Conservation (phyloP, 495 filamentous ascomycete species). For the Lepraria neglecta region DNA sequence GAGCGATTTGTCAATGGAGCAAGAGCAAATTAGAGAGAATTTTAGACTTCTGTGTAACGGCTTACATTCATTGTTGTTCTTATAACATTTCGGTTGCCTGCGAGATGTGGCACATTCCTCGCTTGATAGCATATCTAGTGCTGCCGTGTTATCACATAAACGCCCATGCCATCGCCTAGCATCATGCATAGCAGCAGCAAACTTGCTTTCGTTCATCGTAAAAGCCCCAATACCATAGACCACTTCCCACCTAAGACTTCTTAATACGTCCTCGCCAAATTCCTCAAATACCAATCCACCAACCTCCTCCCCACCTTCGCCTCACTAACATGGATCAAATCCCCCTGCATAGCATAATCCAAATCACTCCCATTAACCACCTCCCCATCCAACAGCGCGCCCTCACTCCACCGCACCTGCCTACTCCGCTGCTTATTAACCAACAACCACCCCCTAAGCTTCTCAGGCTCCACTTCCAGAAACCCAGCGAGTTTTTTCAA, state of each 20-base stretch:
- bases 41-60: not conserved
- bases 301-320: conserved; percentile 94
- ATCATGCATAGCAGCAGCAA: not conserved
- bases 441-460: conserved; percentile 79
- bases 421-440: conserved; percentile 98
- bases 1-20: too few species aligned
- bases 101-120: not conserved
- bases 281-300: conserved; percentile 98
- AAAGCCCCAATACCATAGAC: too few species aligned
- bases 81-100: not conserved
- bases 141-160: not conserved
- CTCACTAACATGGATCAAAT: conserved; percentile 96
- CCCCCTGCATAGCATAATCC: conserved; percentile 94
- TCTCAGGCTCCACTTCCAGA: conserved; percentile 88
- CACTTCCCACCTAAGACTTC: not conserved
- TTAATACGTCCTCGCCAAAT: conserved; percentile 85
- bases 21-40: not conserved
- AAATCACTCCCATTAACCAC: conserved; percentile 84
- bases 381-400: conserved; percentile 84
- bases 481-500: conserved; percentile 96
- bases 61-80: not conserved
- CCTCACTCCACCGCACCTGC: conserved; percentile 91
- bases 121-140: not conserved
- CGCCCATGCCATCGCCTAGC: not conserved
- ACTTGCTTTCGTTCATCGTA: not conserved